phyloP scores from a whole-genome alignment of 257 asterid genomes.

The Ballota nigra region DNA sequence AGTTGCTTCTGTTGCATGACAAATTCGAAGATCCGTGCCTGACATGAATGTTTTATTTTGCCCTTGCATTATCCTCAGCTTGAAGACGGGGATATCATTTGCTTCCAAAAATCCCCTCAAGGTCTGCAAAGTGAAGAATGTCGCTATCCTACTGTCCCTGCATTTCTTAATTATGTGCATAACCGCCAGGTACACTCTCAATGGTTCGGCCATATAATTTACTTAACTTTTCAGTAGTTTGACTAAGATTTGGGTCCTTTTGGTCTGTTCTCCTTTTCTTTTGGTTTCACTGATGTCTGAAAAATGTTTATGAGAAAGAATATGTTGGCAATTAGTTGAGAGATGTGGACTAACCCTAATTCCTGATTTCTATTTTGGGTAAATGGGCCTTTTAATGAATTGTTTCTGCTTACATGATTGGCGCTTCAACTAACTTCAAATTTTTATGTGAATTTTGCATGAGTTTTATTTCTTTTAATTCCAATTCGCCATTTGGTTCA shows the following conservation, averaged over 20 bases:
- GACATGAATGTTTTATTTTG: slow-evolving; percentile 12
- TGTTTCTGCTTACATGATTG: slow-evolving; percentile 5
- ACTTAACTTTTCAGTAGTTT: neutral
- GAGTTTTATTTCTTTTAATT: neutral
- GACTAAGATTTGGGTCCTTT: neutral
- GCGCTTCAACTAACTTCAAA: neutral
- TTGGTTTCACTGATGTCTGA: slow-evolving; percentile 1
- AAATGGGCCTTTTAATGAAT: neutral
- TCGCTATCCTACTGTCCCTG: slow-evolving; percentile 68
- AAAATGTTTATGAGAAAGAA: neutral
- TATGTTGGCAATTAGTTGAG: neutral
- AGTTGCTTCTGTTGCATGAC: slow-evolving; percentile 1
- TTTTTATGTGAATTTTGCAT: neutral
- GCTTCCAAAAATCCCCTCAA: slow-evolving; percentile 61
- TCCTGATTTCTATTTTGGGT: neutral
- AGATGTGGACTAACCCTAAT: neutral
- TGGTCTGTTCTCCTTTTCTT: neutral
- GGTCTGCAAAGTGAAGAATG: slow-evolving; percentile 43
- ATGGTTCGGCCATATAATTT: slow-evolving; percentile 14
- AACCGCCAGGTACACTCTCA: slow-evolving; percentile 61
- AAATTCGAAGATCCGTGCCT: neutral
- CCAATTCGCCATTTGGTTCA: neutral
- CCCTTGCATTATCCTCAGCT: slow-evolving; percentile 42
- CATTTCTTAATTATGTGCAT: slow-evolving; percentile 71
- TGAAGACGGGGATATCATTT: slow-evolving; percentile 81